Evolutionary conservation across 2,329 filamentous ascomycete genomes (phyloP).

Genomic region (Beauveria medogensis): DNA sequence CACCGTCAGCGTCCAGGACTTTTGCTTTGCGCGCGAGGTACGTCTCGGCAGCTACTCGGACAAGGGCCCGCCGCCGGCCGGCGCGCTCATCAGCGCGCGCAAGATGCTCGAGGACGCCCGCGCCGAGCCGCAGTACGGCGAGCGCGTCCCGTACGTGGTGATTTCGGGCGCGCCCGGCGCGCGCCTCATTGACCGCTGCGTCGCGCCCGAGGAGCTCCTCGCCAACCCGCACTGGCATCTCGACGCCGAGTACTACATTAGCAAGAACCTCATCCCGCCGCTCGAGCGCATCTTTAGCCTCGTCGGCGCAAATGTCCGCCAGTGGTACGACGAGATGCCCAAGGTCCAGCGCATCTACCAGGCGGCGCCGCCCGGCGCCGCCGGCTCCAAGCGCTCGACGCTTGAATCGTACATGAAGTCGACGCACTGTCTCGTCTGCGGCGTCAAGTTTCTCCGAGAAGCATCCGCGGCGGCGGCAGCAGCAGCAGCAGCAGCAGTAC

Average conservation of each 20-base stretch:
- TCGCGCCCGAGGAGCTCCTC: slow-evolving; percentile 77
- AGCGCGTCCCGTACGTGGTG: slow-evolving; percentile 91
- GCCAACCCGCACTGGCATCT: slow-evolving; percentile 69
- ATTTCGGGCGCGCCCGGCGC: slow-evolving; percentile 81
- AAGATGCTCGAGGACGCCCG: slow-evolving; percentile 81
- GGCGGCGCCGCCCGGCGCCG: slow-evolving; percentile 21
- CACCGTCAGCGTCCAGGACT: slow-evolving; percentile 83
- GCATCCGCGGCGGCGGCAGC: slow-evolving; percentile 12
- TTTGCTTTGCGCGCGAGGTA: slow-evolving; percentile 91
- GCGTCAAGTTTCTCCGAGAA: slow-evolving; percentile 37
- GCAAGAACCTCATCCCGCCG: slow-evolving; percentile 89
- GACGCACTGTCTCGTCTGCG: slow-evolving; percentile 71
- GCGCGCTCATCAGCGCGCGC: slow-evolving; percentile 78
- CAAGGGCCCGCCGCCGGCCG: slow-evolving; percentile 70
- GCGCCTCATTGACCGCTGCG: slow-evolving; percentile 78
- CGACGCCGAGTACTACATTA: slow-evolving; percentile 95
- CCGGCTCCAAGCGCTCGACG: slow-evolving; percentile 51
- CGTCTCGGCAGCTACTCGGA: slow-evolving; percentile 77
- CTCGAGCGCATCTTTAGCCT: slow-evolving; percentile 95
- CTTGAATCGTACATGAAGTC: slow-evolving; percentile 91
- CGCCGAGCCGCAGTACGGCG: slow-evolving; percentile 86
- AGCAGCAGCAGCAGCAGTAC: slow-evolving; percentile 3
- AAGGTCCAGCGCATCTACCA: slow-evolving; percentile 66
- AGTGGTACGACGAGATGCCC: slow-evolving; percentile 96
- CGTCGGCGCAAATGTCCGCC: slow-evolving; percentile 80